Evolutionary conservation across 768 basidiomycete species (phyloP), one percentile per base, ranked within the genome.

Genomic region (Kwoniella dejecticola): DNA sequence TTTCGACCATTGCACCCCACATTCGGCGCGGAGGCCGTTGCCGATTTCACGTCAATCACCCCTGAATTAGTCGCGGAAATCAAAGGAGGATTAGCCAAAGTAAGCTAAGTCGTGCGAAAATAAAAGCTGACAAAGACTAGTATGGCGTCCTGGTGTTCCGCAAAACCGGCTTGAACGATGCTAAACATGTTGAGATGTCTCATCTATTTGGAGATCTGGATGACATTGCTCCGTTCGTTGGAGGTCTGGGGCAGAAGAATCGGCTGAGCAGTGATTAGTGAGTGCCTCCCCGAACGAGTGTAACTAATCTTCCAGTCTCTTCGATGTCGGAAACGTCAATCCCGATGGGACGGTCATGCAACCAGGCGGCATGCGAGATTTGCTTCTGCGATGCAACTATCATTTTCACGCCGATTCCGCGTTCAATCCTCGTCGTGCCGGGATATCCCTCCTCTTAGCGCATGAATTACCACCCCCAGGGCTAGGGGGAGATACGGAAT

Each of bases 401-500:
- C 64, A 56, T 41, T 65, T 65, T 48, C 64, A 65, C 49, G 53
- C 54, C 10, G 64, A 65, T 26, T 60, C 58, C 1, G 58, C 64
- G 7, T 65, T 65, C 41, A 65, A 65, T 38, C 64, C 64, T 19
- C 54, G 70, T 6, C 64, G 70, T 24, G 67, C 63, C 6, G 60
- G 70, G 11, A 40, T 63, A n/a, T 63, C 67, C 7, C 46, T 59
- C 2, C 44, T 71, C 5, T 45, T 71, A 24, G 70, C 70, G 15
- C 67, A 59, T 10, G 47, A 68, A 30, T 55, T 71, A 1, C 70
- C 70, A 5, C 70, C 70, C 11, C 33, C 59, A 0, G 67, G 62
- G 2, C 54, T 54, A 1, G 67, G 70, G 17, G 70, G 67, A 10
- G 63, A 65, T 7, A 71, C 70, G 2, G 67, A 71, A 31, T 68